These are phyloP conservation scores for Bacidia rubella DNA, from an alignment of 495 filamentous ascomycete species.

Conservation along the genomic window DNA sequence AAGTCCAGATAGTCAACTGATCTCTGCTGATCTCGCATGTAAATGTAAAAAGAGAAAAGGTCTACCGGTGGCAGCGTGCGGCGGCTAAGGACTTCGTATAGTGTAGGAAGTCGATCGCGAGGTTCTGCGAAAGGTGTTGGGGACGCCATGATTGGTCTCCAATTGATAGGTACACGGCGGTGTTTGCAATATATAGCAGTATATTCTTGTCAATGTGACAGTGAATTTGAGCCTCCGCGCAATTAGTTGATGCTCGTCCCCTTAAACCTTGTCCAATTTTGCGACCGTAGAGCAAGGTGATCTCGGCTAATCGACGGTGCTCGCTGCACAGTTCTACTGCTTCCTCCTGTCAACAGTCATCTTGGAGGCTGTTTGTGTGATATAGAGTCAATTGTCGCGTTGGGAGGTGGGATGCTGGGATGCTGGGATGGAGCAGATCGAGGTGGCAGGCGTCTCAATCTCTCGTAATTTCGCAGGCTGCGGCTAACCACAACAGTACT, in stretches of 20 bases:
- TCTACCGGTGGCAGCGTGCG: slow-evolving; percentile 86
- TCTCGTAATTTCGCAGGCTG: background rate
- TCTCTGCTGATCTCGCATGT: slow-evolving; percentile 96
- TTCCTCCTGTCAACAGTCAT: background rate
- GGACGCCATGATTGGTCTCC: slow-evolving; percentile 9
- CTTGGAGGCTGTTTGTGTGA: too few species aligned
- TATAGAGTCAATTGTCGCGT: too few species aligned
- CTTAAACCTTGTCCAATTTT: background rate
- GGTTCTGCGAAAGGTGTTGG: slow-evolving; percentile 15
- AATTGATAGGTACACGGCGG: too few species aligned
- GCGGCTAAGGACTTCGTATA: slow-evolving; percentile 89
- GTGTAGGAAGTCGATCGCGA: slow-evolving; percentile 77
- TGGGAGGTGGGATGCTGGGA: background rate
- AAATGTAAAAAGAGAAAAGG: slow-evolving; percentile 98
- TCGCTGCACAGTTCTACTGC: background rate
- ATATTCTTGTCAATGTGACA: background rate
- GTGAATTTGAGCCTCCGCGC: background rate
- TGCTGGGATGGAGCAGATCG: too few species aligned
- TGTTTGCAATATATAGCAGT: background rate
- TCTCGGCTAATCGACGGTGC: background rate
- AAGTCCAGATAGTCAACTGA: slow-evolving; percentile 98
- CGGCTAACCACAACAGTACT: background rate
- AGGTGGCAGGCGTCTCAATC: too few species aligned
- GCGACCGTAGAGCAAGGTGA: background rate
- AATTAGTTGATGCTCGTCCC: background rate